Evolutionary conservation across 1,284 basidiomycete genomes (phyloP).

Genomic region (Apiotrichum laibachii): DNA sequence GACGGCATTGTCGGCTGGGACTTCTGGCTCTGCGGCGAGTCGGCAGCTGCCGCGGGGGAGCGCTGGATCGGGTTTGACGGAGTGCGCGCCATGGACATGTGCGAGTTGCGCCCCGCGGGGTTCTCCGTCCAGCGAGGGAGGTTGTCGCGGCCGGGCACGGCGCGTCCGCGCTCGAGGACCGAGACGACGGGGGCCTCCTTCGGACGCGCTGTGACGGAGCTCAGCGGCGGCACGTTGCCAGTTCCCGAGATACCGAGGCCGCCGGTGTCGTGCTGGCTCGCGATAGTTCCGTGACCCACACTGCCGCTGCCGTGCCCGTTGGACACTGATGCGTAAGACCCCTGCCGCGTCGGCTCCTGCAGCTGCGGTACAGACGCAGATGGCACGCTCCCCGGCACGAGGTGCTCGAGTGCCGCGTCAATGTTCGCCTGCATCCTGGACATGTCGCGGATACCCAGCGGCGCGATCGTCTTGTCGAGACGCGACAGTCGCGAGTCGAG

Average conservation of each 20-base stretch:
- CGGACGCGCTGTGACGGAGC: not conserved
- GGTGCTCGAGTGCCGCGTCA: conserved; percentile 6
- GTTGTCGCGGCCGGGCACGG: conserved; percentile 16
- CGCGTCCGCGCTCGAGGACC: conserved; percentile 21
- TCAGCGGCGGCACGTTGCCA: not conserved
- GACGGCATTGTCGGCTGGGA: not conserved
- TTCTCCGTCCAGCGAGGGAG: conserved; percentile 12
- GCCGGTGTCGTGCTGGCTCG: not conserved
- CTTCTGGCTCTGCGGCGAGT: conserved; percentile 2
- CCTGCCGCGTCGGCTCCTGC: conserved; percentile 4
- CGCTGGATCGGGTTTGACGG: not conserved
- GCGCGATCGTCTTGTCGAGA: conserved; percentile 50
- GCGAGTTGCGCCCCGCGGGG: not conserved
- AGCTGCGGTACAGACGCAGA: not conserved
- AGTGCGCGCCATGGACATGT: not conserved
- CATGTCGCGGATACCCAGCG: conserved; percentile 45
- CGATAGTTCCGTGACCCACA: not conserved
- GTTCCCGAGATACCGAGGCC: not conserved
- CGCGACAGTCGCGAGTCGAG: conserved; percentile 47
- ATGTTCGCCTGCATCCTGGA: conserved; percentile 23
- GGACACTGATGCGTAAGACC: conserved; percentile 1
- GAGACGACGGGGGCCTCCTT: conserved; percentile 1
- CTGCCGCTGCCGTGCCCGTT: not conserved
- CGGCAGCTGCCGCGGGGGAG: not conserved
- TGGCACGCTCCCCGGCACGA: not conserved